Evolutionary conservation across 2,329 filamentous ascomycete genomes (phyloP).

Genomic region (Corinectria fuckeliana): DNA sequence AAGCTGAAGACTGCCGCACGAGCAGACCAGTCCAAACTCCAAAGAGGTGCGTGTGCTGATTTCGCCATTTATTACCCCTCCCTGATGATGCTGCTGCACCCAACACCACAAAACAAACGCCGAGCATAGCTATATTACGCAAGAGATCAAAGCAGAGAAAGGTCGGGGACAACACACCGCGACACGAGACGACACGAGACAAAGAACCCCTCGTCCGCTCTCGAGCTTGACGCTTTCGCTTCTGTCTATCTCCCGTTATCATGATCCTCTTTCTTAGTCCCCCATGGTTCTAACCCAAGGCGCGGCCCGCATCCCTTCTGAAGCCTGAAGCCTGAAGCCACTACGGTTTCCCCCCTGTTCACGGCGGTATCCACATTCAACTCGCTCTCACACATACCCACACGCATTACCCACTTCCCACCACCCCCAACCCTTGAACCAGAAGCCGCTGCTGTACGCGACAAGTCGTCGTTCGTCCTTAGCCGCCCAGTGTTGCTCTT

Average conservation of each 20-base stretch:
- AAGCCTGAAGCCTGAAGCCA: conserved; percentile 7
- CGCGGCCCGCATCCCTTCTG: conserved; percentile 16
- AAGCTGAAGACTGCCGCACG: background rate
- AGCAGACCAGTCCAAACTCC: background rate
- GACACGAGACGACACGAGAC: background rate
- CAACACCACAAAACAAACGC: background rate
- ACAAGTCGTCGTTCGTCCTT: conserved; percentile 29
- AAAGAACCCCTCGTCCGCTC: background rate
- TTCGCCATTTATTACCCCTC: background rate
- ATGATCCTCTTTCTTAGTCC: background rate
- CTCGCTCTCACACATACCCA: conserved; percentile 4
- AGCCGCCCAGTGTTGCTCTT: conserved; percentile 34
- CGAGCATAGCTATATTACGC: too few relatives aligned
- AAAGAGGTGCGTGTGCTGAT: conserved; percentile 1
- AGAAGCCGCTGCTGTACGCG: conserved; percentile 17
- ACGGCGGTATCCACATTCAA: conserved; percentile 4
- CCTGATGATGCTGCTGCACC: background rate
- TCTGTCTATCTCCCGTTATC: background rate
- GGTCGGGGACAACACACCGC: too few relatives aligned
- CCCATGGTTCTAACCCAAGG: conserved; percentile 6
- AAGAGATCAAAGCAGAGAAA: too few relatives aligned
- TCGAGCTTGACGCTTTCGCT: background rate
- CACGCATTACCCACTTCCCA: background rate
- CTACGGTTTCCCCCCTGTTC: conserved; percentile 1
- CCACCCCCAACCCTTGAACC: conserved; percentile 6